Percentiles rank a stretch among this genome's conserved stretches.
Conservation (phyloP, 129 eudicot species). For the Ambrosia trifida region DNA sequence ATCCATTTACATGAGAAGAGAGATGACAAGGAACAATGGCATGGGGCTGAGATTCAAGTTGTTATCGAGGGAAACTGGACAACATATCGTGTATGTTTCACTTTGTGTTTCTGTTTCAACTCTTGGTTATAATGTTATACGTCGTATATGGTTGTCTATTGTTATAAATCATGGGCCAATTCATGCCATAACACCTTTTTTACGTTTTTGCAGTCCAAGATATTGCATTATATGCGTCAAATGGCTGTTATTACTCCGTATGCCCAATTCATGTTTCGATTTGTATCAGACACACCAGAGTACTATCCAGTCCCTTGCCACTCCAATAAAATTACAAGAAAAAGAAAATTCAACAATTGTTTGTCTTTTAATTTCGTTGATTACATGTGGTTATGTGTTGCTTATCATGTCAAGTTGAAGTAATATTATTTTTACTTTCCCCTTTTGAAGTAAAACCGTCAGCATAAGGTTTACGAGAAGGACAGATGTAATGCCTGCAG, state of each 20-base stretch:
- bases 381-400: conserved; percentile 6
- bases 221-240: conserved; percentile 99
- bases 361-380: background rate
- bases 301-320: conserved; percentile 24
- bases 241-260: conserved; percentile 99
- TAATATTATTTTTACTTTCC: conserved; percentile 5
- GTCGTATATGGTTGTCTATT: conserved; percentile 3
- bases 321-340: conserved; percentile 20
- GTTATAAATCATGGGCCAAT: conserved; percentile 16
- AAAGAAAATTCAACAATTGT: conserved; percentile 2
- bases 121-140: conserved; percentile 17
- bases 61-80: conserved; percentile 99
- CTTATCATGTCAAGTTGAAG: conserved; percentile 10
- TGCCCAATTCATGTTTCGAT: conserved; percentile 90
- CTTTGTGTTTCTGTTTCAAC: conserved; percentile 4
- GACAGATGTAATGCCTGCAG: conserved; percentile 96
- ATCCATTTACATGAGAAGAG: conserved; percentile 89
- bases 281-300: conserved; percentile 84
- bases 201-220: conserved; percentile 74
- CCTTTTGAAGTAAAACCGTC: conserved; percentile 76
- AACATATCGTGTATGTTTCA: conserved; percentile 84
- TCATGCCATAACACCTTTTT: background rate
- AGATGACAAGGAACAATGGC: conserved; percentile 80
- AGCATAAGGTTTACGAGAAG: conserved; percentile 88
- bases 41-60: conserved; percentile 99